phyloP scores from a whole-genome alignment of 345 rosid species.

The Hibiscus mutabilis region DNA sequence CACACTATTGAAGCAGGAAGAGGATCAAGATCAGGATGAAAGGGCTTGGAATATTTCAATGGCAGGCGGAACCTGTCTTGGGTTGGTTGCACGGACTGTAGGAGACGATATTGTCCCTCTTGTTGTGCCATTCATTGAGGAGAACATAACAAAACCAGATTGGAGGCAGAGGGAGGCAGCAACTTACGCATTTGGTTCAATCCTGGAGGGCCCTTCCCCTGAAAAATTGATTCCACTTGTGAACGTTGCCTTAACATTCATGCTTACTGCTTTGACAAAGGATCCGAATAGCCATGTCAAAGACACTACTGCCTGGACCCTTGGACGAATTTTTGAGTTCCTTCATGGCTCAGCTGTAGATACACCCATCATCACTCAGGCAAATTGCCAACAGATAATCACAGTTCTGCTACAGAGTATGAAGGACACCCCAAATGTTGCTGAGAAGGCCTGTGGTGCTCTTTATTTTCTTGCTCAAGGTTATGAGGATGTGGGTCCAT shows the following conservation, averaged over 20 bases:
- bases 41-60: conserved; percentile 64
- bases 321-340: conserved; percentile 73
- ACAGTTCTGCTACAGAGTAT: conserved; percentile 64
- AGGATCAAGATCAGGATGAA: conserved; percentile 66
- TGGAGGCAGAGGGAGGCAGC: conserved; percentile 48
- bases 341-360: conserved; percentile 61
- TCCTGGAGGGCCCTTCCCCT: conserved; percentile 59
- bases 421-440: conserved; percentile 36
- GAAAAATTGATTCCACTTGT: conserved; percentile 45
- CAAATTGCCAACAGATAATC: conserved; percentile 70
- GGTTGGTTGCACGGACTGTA: conserved; percentile 59
- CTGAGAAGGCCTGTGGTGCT: conserved; percentile 17
- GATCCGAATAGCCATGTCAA: conserved; percentile 48
- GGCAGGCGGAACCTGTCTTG: conserved; percentile 28
- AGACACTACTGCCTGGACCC: conserved; percentile 59
- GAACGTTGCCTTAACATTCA: conserved; percentile 47
- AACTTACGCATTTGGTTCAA: conserved; percentile 51
- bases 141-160: conserved; percentile 57
- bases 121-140: conserved; percentile 64
- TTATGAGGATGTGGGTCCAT: conserved; percentile 47
- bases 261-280: conserved; percentile 47
- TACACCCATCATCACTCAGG: conserved; percentile 56
- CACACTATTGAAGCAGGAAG: conserved; percentile 64
- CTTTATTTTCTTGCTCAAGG: conserved; percentile 36
- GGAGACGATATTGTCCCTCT: conserved; percentile 62